A percentile compares a stretch with the other conserved stretches of the same genome.
These are phyloP conservation scores for Auricularia sp. DNA, from an alignment of 768 basidiomycete species.

Conservation along the genomic window DNA sequence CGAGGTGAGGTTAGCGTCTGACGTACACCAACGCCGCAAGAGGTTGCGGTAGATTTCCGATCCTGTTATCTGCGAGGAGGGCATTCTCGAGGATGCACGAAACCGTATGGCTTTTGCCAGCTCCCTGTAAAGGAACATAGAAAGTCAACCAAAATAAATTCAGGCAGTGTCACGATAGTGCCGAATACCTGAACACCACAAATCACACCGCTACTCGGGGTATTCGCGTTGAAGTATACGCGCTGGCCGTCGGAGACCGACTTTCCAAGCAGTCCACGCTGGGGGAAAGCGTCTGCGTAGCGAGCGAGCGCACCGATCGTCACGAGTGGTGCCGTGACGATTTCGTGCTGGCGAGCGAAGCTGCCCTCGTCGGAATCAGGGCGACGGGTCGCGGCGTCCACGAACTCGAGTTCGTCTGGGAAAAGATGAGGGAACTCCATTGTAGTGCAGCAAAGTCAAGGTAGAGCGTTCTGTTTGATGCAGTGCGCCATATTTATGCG, in stretches of 20 bases:
- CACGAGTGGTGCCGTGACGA: background rate
- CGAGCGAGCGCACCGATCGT: background rate
- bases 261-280: background rate
- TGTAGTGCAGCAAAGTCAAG: too few relatives aligned
- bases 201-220: slow-evolving; percentile 64
- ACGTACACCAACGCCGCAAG: slow-evolving; percentile 44
- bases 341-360: background rate
- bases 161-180: too few relatives aligned
- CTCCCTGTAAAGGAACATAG: slow-evolving; percentile 27
- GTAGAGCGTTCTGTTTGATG: too few relatives aligned
- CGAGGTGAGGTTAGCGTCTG: background rate
- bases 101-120: slow-evolving; percentile 65
- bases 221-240: slow-evolving; percentile 26
- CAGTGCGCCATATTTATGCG: too few relatives aligned
- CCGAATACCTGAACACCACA: slow-evolving; percentile 37
- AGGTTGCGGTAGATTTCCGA: slow-evolving; percentile 43
- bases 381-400: background rate
- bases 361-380: background rate
- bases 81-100: slow-evolving; percentile 61
- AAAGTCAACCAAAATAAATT: background rate
- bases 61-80: slow-evolving; percentile 42
- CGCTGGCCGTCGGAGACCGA: background rate
- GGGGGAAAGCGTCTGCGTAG: background rate
- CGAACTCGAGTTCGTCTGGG: background rate
- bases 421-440: background rate